Conservation (phyloP, 768 basidiomycete genomes). For the Galerina sulciceps region DNA sequence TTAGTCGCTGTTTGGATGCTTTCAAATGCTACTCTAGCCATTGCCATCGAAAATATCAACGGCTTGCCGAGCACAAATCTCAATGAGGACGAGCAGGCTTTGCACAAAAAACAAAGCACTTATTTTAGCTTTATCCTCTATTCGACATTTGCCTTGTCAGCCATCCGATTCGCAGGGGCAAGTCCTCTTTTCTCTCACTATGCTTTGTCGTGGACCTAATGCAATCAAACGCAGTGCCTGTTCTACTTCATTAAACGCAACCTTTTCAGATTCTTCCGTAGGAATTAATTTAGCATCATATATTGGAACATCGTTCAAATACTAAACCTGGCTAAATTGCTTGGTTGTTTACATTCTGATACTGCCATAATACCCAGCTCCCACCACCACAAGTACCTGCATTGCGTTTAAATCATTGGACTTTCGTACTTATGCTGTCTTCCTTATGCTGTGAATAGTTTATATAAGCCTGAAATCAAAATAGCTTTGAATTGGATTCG, state of each 20-base stretch:
- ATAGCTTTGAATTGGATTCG: too few species aligned
- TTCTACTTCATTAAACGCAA: constrained; percentile 85
- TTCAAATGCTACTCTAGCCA: constrained; percentile 67
- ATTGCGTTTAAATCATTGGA: too few species aligned
- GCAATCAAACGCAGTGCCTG: constrained; percentile 57
- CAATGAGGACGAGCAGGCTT: constrained; percentile 40
- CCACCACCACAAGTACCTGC: background rate
- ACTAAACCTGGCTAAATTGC: background rate
- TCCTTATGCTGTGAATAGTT: too few species aligned
- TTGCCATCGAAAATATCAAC: constrained; percentile 78
- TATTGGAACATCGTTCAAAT: constrained; percentile 1
- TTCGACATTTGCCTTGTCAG: constrained; percentile 74
- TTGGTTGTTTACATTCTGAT: background rate
- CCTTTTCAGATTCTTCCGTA: constrained; percentile 80
- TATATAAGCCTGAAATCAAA: too few species aligned
- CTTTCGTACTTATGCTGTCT: too few species aligned
- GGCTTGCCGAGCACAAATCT: constrained; percentile 50
- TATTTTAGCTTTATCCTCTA: constrained; percentile 84
- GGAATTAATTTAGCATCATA: constrained; percentile 49
- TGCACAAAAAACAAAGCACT: constrained; percentile 47
- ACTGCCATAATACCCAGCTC: background rate
- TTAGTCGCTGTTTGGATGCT: constrained; percentile 84
- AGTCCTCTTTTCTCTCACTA: constrained; percentile 30
- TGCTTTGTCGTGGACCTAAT: background rate
- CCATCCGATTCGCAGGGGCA: constrained; percentile 78